Base-by-base conservation (phyloP, 768 basidiomycete genomes). In the Agrocybe praecox region DNA sequence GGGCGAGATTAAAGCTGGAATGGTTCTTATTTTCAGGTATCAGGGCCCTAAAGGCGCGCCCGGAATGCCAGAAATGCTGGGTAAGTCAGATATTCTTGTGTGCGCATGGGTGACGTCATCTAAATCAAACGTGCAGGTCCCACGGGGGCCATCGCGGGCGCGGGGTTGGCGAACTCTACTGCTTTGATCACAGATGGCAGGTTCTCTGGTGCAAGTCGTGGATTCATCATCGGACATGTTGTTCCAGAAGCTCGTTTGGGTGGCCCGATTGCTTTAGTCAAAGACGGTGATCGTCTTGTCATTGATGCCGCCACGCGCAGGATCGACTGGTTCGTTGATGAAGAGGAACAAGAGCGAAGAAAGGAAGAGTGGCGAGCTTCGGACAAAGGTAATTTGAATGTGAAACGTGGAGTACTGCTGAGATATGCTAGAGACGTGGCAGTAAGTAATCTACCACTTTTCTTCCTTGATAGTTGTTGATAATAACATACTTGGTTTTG, bases 11-110 rank as follows among this genome's bases (percentile, higher is more conserved):
- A 90, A 80, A 61, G 73, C 85, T 2, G 92, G 93, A 0, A 88
- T 76, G 68, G 85, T 90, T 40, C 75, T 94, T 56, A 86, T 95
- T 45, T 88, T 95, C 76, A 82, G 93, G 56, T 95, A 94, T 70
- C 90, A 91, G 73, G 93, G 93, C 12, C 92, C 94, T 0, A 93
- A 90, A 69, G 92, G 93, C 23, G 93, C 84, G n/a, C 94, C 92
- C 23, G 93, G 93, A 21, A 94, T 93, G 92, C 93, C 93, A 9
- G 92, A 95, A 76, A 81, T 80, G 79, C 66, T 80, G 7, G 79
- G 75, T 77, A 68, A 45, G 52, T 46, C 19, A 46, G 9, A 7
- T 29, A 3, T n/a, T 34, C 18, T 15, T 36, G 15, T 8, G 43
- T 15, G n/a, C 26, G 9, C 26, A 5, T 29, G 3, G 26, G 4